Evolutionary conservation across 2,329 filamentous ascomycete genomes (phyloP).

Genomic region (Botrytis fragariae): DNA sequence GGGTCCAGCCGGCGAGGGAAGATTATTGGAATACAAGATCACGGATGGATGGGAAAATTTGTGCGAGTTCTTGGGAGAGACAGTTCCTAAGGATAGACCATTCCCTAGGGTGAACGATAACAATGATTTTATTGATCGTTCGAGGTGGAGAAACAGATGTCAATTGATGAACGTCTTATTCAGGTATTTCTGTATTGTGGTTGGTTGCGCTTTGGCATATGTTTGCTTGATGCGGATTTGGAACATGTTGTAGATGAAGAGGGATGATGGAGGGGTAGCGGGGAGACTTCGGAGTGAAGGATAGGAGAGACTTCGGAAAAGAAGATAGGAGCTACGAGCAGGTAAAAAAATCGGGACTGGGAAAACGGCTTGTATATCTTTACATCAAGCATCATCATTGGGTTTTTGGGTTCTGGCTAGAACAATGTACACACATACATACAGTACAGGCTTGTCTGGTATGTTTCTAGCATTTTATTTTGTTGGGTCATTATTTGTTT

Average conservation of each 20-base stretch:
- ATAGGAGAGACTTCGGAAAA: background rate
- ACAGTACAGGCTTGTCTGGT: background rate
- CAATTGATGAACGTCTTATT: slow-evolving; percentile 17
- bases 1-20: slow-evolving; percentile 3
- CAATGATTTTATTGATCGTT: slow-evolving; percentile 18
- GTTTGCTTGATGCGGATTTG: slow-evolving; percentile 15
- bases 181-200: slow-evolving; percentile 13
- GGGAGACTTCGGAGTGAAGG: background rate
- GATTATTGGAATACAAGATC: slow-evolving; percentile 24
- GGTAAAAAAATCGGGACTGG: background rate
- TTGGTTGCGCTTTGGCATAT: background rate
- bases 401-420: background rate
- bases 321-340: background rate
- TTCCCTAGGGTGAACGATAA: slow-evolving; percentile 18
- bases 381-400: background rate
- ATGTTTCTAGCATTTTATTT: background rate
- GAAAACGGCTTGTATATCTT: background rate
- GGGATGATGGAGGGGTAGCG: background rate
- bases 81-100: slow-evolving; percentile 20
- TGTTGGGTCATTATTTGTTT: background rate
- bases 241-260: slow-evolving; percentile 3
- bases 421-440: background rate
- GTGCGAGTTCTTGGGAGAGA: slow-evolving; percentile 26
- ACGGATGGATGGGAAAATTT: slow-evolving; percentile 27
- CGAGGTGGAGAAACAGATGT: slow-evolving; percentile 18